These are phyloP conservation scores for Coelastrella sp. DNA, from an alignment of 139 green algal species.

Conservation along the genomic window DNA sequence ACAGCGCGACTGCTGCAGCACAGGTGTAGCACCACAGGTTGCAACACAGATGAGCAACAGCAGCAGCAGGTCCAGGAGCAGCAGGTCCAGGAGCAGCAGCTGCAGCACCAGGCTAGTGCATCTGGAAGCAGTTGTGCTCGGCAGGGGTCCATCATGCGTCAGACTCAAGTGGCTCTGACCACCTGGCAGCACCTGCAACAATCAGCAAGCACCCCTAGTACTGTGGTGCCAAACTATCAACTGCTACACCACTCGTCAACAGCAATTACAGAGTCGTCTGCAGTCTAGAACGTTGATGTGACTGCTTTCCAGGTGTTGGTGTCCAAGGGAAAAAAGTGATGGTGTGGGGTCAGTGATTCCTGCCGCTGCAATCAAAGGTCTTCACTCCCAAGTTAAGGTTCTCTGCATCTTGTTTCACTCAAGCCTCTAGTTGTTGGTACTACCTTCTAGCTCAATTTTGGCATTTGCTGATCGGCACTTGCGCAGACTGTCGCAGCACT, in stretches of 20 bases:
- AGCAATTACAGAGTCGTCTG: conserved; percentile 34
- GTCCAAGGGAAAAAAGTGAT: background rate
- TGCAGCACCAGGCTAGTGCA: background rate
- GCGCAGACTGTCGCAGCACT: no score
- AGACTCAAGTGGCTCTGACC: conserved; percentile 59
- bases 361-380: no score
- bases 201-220: conserved; percentile 79
- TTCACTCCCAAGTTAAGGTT: no score
- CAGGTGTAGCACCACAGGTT: conserved; percentile 24
- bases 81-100: conserved; percentile 19
- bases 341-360: background rate
- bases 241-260: background rate
- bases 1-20: background rate
- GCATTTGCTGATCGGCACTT: no score
- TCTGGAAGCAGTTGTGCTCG: background rate
- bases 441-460: no score
- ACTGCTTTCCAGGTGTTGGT: conserved; percentile 2
- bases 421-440: no score
- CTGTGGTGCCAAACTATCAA: conserved; percentile 58
- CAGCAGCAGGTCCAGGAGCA: background rate
- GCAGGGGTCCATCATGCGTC: conserved; percentile 46
- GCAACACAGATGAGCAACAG: background rate
- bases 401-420: no score
- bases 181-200: conserved; percentile 76
- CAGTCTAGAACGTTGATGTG: background rate